Evolutionary conservation across 495 filamentous ascomycete species (phyloP).

Genomic region (Podospora conica): DNA sequence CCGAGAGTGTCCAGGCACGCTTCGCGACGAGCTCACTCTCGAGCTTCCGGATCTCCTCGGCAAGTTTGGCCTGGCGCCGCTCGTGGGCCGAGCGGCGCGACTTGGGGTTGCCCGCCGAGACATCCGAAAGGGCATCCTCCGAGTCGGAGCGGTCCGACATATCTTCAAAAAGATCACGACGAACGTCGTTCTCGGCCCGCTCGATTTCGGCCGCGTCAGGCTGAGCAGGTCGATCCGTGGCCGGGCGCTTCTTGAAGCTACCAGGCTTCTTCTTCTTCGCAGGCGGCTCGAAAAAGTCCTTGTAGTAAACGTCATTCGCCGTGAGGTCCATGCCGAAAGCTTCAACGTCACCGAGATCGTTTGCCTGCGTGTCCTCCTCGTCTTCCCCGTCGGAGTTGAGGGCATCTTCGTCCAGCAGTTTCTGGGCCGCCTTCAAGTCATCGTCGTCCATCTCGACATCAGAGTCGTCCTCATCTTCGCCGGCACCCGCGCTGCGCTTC

Average conservation of each 20-base stretch:
- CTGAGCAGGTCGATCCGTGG: constrained; percentile 14
- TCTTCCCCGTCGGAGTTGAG: constrained; percentile 45
- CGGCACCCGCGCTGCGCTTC: constrained; percentile 15
- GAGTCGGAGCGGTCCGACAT: constrained; percentile 52
- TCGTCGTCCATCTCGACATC: constrained; percentile 13
- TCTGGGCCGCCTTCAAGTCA: constrained; percentile 5
- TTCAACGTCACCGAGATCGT: constrained; percentile 48
- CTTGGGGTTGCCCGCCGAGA: constrained; percentile 49
- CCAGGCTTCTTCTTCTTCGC: constrained; percentile 53
- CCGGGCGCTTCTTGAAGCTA: constrained; percentile 27
- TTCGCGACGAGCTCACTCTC: constrained; percentile 88
- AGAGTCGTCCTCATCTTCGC: constrained; percentile 47
- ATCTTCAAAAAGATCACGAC: constrained; percentile 89
- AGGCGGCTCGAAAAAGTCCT: constrained; percentile 86
- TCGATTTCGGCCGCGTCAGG: constrained; percentile 60
- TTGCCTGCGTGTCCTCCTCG: constrained; percentile 58
- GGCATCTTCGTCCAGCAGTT: constrained; percentile 35
- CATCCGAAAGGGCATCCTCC: constrained; percentile 50
- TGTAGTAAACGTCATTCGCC: constrained; percentile 80
- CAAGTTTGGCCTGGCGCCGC: constrained; percentile 74
- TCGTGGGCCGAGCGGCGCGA: constrained; percentile 71
- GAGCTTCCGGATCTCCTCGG: constrained; percentile 82
- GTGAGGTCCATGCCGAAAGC: constrained; percentile 54
- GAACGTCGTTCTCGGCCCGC: constrained; percentile 83
- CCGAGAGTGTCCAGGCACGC: constrained; percentile 81